Conservation (phyloP, 805 yeast species). For the Dipodascus albidus region DNA sequence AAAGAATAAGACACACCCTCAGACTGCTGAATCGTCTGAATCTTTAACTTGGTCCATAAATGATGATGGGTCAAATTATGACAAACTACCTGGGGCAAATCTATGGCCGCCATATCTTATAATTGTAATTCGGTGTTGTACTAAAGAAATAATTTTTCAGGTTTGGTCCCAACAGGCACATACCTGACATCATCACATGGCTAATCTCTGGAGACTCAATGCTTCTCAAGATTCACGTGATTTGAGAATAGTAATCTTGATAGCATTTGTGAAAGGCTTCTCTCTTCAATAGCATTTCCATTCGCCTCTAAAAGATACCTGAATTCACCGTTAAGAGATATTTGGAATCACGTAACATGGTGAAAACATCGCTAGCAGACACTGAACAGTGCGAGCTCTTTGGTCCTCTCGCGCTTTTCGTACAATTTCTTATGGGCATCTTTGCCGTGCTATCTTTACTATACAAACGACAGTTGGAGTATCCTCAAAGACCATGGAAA, state of each 20-base stretch:
- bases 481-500: constrained; percentile 77
- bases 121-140: too few relatives aligned
- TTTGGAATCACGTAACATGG: too few relatives aligned
- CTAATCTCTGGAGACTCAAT: too few relatives aligned
- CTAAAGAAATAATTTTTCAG: background rate
- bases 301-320: constrained; percentile 96
- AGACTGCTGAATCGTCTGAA: constrained; percentile 6
- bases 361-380: constrained; percentile 3
- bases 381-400: constrained; percentile 46
- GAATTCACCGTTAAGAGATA: too few relatives aligned
- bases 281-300: constrained; percentile 65
- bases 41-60: constrained; percentile 23
- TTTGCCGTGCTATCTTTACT: constrained; percentile 65
- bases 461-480: constrained; percentile 65
- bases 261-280: background rate
- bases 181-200: too few relatives aligned
- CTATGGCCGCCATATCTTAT: too few relatives aligned
- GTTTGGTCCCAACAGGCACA: background rate
- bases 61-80: constrained; percentile 28
- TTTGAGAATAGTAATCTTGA: background rate
- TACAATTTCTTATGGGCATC: constrained; percentile 68
- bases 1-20: constrained; percentile 5
- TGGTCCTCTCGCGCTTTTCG: constrained; percentile 76
- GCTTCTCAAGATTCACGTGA: background rate
- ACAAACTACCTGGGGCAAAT: too few relatives aligned